phyloP scores from a whole-genome alignment of 345 rosid species.

The Euclidium syriacum region DNA sequence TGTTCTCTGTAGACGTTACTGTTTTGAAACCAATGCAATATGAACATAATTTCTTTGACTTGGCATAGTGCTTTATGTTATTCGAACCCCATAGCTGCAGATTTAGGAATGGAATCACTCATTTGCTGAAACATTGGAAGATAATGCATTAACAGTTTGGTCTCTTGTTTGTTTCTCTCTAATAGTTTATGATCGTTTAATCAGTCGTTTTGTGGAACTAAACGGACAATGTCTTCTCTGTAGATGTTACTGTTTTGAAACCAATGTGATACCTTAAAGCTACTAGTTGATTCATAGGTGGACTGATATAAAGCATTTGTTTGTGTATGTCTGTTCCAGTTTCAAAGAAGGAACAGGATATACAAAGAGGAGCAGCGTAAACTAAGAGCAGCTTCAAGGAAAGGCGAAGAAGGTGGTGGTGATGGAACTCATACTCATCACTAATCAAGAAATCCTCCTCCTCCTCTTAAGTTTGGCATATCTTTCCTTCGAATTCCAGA shows the following conservation, averaged over 20 bases:
- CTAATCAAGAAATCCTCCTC: conserved; percentile 9
- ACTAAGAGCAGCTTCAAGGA: conserved; percentile 72
- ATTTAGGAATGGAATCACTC: not conserved
- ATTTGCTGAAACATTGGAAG: not conserved
- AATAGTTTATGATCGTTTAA: too few relatives aligned
- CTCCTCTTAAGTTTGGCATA: conserved; percentile 21
- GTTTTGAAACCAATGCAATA: not conserved
- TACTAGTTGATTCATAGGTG: not conserved
- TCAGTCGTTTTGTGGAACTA: too few relatives aligned
- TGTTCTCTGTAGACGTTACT: not conserved
- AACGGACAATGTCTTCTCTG: not conserved
- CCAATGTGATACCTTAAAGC: not conserved
- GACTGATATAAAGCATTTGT: not conserved
- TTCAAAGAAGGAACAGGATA: conserved; percentile 84
- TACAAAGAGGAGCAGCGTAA: conserved; percentile 98
- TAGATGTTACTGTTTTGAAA: not conserved
- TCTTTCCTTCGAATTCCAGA: not conserved
- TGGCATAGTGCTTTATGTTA: not conserved
- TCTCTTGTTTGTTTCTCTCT: not conserved
- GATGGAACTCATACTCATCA: conserved; percentile 44
- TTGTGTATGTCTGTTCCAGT: conserved; percentile 44
- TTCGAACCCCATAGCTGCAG: too few relatives aligned
- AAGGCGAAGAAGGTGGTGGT: conserved; percentile 45
- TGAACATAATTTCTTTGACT: not conserved
- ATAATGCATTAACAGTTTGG: not conserved